These are phyloP conservation scores for Plantago rigida DNA, from an alignment of 305 asterid genomes.

Conservation along the genomic window DNA sequence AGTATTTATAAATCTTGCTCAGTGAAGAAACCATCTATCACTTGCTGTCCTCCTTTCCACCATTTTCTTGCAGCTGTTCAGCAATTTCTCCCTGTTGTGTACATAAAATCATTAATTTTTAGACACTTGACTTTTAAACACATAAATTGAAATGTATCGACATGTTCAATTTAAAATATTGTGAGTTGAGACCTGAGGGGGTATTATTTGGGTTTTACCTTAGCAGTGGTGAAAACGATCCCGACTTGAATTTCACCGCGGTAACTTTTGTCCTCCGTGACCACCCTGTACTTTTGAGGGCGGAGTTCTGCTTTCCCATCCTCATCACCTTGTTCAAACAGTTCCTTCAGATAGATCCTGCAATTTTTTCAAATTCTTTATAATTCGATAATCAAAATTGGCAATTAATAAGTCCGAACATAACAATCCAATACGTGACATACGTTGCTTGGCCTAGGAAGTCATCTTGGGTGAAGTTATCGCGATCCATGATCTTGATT, in stretches of 20 bases:
- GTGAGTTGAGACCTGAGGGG: no score
- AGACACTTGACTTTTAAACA: not conserved
- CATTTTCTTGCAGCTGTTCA: not conserved
- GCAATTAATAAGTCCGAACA: not conserved
- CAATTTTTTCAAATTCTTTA: conserved; percentile 12
- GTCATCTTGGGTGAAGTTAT: conserved; percentile 40
- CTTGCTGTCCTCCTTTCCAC: conserved; percentile 14
- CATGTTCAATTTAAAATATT: no score
- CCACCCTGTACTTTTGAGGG: conserved; percentile 46
- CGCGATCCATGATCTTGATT: conserved; percentile 53
- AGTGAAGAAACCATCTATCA: not conserved
- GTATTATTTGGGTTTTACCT: conserved; percentile 21
- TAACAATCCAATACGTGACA: not conserved
- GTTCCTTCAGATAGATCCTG: conserved; percentile 56
- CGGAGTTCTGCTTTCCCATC: conserved; percentile 44
- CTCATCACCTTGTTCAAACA: conserved; percentile 46
- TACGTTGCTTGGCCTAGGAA: conserved; percentile 57
- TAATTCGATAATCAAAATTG: no score
- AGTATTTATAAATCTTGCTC: no score
- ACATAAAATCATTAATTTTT: not conserved
- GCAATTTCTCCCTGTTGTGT: conserved; percentile 18
- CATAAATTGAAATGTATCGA: not conserved
- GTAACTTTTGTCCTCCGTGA: conserved; percentile 31
- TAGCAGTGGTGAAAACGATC: conserved; percentile 36
- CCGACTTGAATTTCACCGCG: conserved; percentile 67